phyloP scores from a whole-genome alignment of 768 basidiomycete genomes.

The Phlebiopsis flavidoalba region DNA sequence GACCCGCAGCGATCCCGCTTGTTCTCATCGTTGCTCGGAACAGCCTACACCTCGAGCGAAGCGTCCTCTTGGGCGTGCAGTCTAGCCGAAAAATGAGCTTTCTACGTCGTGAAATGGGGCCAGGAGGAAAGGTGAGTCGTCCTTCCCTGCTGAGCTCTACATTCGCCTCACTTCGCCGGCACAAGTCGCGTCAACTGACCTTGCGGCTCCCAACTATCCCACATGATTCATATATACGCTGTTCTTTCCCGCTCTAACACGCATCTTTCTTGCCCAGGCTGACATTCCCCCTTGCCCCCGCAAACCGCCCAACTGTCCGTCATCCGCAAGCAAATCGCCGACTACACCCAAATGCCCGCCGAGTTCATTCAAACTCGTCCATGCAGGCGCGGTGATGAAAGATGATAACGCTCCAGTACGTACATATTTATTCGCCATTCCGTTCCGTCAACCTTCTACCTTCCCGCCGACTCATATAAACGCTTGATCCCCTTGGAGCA shows the following conservation, averaged over 20 bases:
- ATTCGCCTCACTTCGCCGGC: background rate
- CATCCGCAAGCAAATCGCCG: constrained; percentile 59
- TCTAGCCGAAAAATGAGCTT: constrained; percentile 26
- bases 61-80: constrained; percentile 14
- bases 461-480: background rate
- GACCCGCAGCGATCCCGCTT: constrained; percentile 19
- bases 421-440: constrained; percentile 14
- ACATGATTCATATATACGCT: constrained; percentile 1
- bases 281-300: constrained; percentile 48
- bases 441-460: constrained; percentile 1
- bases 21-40: constrained; percentile 26
- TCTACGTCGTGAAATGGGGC: constrained; percentile 48
- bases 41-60: constrained; percentile 22
- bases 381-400: constrained; percentile 87
- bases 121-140: constrained; percentile 32
- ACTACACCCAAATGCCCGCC: constrained; percentile 69
- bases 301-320: constrained; percentile 51
- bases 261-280: constrained; percentile 27
- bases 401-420: constrained; percentile 64
- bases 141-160: background rate
- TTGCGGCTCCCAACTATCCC: background rate
- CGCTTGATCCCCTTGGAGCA: background rate
- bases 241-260: background rate
- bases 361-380: constrained; percentile 78
- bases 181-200: constrained; percentile 6